Base-by-base conservation (phyloP, 371 early-diverging fungal species). In the Actinomucor elegans region DNA sequence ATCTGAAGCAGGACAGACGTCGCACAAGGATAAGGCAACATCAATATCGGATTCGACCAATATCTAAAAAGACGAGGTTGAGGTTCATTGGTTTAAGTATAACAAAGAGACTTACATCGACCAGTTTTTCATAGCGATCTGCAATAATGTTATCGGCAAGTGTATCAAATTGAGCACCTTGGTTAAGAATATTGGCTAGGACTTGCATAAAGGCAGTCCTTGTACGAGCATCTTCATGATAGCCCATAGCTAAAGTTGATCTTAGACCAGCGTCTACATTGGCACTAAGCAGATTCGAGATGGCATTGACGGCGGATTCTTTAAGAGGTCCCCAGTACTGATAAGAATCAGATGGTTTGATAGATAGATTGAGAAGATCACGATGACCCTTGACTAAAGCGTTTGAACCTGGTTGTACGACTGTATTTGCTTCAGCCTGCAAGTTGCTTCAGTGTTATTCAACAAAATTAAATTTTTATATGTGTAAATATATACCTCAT, bases 171-270 rank as follows among this genome's bases (percentile, higher is more conserved):
- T 91, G 88, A 7, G 90, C 86, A 5, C 93, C 96, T 55, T 86
- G 80, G 44, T 90, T 87, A 34, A 96, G 71, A 38, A 95, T 86
- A 59, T 94, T 91, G 15, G 94, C 87, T 46, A 96, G 66, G 26
- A 96, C 93, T 52, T 92, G 89, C 75, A 93, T 93, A 55, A 95
- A 96, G 9, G 93, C 87, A 3, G 91, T 83, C 24, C 94, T 76
- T 23, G 91, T 92, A 48, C 85, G 80, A n/a, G 81, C 65, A 66
- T 95, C 94, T 61, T 93, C 94, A 60, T 95, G 92, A 58, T 96
- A 96, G 5, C 90, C 92, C 84, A 93, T 89, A 0, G 92, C 81
- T 26, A 96, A 66, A 23, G 94, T 89, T 60, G 83, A 89, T 59
- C 87, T 86, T 29, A 96, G 72, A 9, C 94, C 95, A 26, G 90